Evolutionary conservation across 1,139 yeast species (phyloP).

Genomic region (Groenewaldozyma auringiensis): DNA sequence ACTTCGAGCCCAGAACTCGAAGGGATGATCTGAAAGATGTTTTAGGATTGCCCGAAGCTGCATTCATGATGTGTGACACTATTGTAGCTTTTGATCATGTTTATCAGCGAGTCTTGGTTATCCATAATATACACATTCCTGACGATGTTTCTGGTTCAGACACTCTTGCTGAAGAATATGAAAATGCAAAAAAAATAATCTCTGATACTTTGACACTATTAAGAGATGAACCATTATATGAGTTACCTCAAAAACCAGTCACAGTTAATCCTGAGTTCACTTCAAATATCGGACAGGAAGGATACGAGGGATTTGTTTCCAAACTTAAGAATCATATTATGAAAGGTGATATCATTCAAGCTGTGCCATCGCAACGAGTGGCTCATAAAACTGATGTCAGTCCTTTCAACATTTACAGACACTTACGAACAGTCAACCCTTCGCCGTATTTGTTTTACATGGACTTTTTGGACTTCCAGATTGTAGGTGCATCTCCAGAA

Average conservation of each 20-base stretch:
- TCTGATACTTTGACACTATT: constrained; percentile 47
- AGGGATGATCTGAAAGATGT: constrained; percentile 62
- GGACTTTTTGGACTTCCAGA: constrained; percentile 84
- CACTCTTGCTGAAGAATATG: constrained; percentile 40
- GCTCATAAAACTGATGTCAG: constrained; percentile 92
- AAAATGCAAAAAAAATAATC: constrained; percentile 50
- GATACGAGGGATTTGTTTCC: constrained; percentile 77
- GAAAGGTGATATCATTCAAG: constrained; percentile 92
- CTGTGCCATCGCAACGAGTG: constrained; percentile 94
- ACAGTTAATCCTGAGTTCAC: constrained; percentile 47
- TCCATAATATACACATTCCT: constrained; percentile 59
- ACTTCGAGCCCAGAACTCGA: constrained; percentile 86
- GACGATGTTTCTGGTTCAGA: constrained; percentile 28
- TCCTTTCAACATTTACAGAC: constrained; percentile 93
- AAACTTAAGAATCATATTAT: constrained; percentile 71
- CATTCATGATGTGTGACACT: constrained; percentile 82
- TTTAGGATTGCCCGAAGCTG: constrained; percentile 80
- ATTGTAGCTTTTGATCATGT: constrained; percentile 91
- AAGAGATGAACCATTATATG: constrained; percentile 32
- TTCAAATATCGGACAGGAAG: constrained; percentile 88
- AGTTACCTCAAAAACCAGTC: constrained; percentile 69
- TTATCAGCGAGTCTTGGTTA: constrained; percentile 83
- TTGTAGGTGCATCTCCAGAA: constrained; percentile 97
- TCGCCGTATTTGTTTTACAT: constrained; percentile 93
- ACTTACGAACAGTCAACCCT: constrained; percentile 90